phyloP scores from a whole-genome alignment of 345 rosid species.

The Conringia planisiliqua region DNA sequence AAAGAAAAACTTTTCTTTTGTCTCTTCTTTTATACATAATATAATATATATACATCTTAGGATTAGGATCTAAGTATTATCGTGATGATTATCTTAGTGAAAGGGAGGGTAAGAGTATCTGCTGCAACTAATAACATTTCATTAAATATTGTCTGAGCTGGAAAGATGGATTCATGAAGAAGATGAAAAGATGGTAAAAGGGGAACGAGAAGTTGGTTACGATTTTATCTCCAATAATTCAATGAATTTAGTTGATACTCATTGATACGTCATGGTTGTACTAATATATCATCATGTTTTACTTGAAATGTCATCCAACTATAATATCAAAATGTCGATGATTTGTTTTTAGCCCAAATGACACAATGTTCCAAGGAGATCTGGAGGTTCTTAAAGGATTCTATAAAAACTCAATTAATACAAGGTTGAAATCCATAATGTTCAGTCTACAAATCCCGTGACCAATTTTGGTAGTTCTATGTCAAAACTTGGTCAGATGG shows the following conservation, averaged over 20 bases:
- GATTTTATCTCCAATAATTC: not conserved
- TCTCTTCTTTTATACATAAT: not conserved
- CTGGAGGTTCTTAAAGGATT: not conserved
- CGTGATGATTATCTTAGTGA: not conserved
- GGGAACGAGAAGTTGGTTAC: slow-evolving; percentile 11
- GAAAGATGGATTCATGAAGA: not conserved
- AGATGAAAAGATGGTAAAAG: not conserved
- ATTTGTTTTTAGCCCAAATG: not conserved
- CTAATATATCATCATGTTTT: not conserved
- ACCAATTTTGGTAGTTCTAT: not conserved
- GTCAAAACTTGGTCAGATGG: not conserved
- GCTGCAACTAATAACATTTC: not conserved
- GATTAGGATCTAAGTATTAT: not conserved
- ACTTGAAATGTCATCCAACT: not conserved
- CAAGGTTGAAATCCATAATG: no score
- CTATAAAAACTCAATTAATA: no score
- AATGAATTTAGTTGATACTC: slow-evolving; percentile 1
- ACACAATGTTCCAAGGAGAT: no score
- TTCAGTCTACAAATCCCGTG: no score
- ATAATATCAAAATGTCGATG: not conserved
- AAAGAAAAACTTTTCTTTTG: slow-evolving; percentile 7
- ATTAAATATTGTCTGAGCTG: slow-evolving; percentile 4
- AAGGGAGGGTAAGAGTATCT: not conserved
- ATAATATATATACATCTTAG: not conserved
- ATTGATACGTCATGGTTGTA: not conserved